Evolutionary conservation across 352 stramenopile species (phyloP), one percentile per base, ranked within the genome.

Genomic region (Globisporangium heterothallicum): DNA sequence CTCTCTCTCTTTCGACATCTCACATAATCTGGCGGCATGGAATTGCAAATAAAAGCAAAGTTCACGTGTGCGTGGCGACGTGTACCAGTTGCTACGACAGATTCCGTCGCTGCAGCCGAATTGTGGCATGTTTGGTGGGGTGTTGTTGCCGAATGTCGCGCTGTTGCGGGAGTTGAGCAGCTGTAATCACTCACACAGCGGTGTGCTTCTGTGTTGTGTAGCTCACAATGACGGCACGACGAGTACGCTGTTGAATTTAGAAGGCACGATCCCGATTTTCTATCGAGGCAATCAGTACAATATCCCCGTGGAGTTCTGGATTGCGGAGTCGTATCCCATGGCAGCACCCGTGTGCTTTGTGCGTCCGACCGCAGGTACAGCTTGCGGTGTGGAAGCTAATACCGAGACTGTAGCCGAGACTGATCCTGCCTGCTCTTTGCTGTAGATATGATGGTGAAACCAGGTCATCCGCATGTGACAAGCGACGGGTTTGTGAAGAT

Each of bases 191-290:
- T 52, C 34, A 35, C 12, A 22, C 0, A 29, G 41, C 27, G 8
- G 6, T 14, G 10, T 25, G 3, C 41, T 3, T 49, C 13, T 41
- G 19, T n/a, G 47, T 7, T 22, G 12, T 27, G 38, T 46, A 92
- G 82, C 84, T 22, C 80, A 94, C 38, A 94, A 94, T 49, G 84
- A 94, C 63, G 84, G 84, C 36, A 86, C 78, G 3, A 93, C 82
- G 6, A 93, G 84, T 50, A 94, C 78, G 46, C 56, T 92, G 54
- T 64, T 94, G 27, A 84, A 91, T 53, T 66, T 94, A 6, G 78
- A 86, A 38, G 86, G 86, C 40, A 96, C 86, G n/a, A 94, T 96
- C 63, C 84, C 85, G 10, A 96, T 96, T 55, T 94, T 93, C 63
- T 96, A 95, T 53, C 63, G 82, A 7, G 64, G 76, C 42, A 93